Base-by-base conservation (phyloP, 257 asterid species). In the Solanum ahanhuiri region DNA sequence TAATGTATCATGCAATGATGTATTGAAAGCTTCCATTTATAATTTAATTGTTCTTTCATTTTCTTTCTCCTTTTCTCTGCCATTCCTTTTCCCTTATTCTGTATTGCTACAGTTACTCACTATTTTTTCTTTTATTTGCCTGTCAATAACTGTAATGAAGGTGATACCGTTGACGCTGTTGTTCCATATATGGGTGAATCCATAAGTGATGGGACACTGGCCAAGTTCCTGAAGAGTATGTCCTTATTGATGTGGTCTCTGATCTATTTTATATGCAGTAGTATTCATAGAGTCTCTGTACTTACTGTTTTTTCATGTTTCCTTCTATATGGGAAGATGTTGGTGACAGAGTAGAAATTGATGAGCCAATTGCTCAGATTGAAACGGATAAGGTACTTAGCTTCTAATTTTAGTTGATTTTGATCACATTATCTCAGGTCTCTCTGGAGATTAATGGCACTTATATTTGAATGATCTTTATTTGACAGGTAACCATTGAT, bases 141-240 rank as follows among this genome's bases (percentile, higher is more conserved):
- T 88, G 25, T 87, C 43, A 58, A 84, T 89, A 69, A 71, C 39
- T 83, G 81, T 87, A 89, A 91, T 93, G 92, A 88, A 88, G 97
- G 95, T 81, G 98, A 95, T 87, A 73, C 88, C 71, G 91, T 95
- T 88, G 98, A 95, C 86, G 99, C 98, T 89, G 97, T 96, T 54
- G 99, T 96, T 35, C 99, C 99, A 31, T 93, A 87, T 87, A 96
- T 96, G 99, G 99, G 99, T 34, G 99, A 96, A 95, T 96, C 99
- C 28, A 95, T 94, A 86, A 94, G 86, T 72, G 99, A 96, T 90
- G 98, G 99, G 86, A 96, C 98, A 2, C 87, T 96, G 73, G 98
- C 98, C 14, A 90, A 92, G 3, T 94, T 96, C 93, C 87, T 95
- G 94, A 96, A 94, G 94, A 93, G 98, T 96, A 94, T 30, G 92